phyloP scores from a whole-genome alignment of 345 rosid species.

The Rhodamnia argentea region DNA sequence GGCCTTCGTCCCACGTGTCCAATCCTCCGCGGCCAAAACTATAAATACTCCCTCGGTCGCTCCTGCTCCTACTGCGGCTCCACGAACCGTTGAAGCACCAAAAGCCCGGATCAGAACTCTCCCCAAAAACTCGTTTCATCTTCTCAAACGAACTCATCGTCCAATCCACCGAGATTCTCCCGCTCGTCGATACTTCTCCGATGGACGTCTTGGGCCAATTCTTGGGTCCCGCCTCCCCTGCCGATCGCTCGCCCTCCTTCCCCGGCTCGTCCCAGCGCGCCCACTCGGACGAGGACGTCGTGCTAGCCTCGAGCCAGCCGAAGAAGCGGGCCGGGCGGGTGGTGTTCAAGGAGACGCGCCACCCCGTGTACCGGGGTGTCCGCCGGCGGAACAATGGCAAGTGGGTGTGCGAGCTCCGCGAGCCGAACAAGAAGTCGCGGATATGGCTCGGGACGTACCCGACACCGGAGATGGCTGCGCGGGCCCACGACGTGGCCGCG shows the following conservation, averaged over 20 bases:
- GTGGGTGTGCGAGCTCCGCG: conserved; percentile 51
- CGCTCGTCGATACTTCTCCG: background rate
- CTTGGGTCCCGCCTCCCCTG: background rate
- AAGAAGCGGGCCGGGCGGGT: conserved; percentile 57
- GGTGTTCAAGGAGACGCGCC: conserved; percentile 55
- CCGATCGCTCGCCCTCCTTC: background rate
- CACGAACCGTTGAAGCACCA: too few species aligned
- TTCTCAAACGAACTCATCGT: background rate
- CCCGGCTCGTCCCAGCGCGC: background rate
- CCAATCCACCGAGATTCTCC: background rate
- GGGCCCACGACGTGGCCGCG: conserved; percentile 44
- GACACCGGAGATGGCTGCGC: conserved; percentile 33
- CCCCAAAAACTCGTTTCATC: background rate
- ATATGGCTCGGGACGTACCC: conserved; percentile 49
- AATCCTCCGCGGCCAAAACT: background rate
- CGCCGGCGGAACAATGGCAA: conserved; percentile 32
- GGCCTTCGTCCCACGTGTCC: background rate
- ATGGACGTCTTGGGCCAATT: background rate
- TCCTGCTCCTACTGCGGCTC: accelerated
- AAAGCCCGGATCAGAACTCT: background rate
- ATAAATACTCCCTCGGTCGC: background rate
- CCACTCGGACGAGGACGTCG: conserved; percentile 20
- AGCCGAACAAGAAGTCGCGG: conserved; percentile 27
- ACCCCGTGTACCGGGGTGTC: conserved; percentile 45
- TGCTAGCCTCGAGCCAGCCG: conserved; percentile 43